Percentiles rank a stretch among this genome's conserved stretches.
Evolutionary conservation across 495 filamentous ascomycete genomes (phyloP).

Genomic region (Acidiella bohemica): DNA sequence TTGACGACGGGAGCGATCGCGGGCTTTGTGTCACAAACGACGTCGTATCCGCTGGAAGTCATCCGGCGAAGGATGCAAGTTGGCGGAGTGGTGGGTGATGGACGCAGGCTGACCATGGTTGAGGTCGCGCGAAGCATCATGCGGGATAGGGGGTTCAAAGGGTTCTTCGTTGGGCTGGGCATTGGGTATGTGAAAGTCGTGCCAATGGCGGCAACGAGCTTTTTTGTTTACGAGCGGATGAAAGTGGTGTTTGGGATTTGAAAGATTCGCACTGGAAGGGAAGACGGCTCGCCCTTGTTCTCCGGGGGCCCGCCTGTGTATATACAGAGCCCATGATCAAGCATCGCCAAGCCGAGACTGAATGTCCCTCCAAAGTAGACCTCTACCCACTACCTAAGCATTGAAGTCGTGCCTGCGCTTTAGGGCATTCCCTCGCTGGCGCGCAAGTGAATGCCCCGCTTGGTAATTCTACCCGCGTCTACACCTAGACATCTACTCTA

Average conservation of each 20-base stretch:
- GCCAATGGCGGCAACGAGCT: constrained; percentile 74
- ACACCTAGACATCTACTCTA: too few relatives aligned
- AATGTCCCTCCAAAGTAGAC: too few relatives aligned
- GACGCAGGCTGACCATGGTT: constrained; percentile 56
- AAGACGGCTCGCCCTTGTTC: too few relatives aligned
- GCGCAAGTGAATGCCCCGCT: too few relatives aligned
- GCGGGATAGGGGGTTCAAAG: constrained; percentile 58
- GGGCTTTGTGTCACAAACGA: constrained; percentile 77
- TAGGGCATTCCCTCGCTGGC: too few relatives aligned
- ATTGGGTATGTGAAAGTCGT: constrained; percentile 94
- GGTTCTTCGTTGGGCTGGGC: constrained; percentile 84
- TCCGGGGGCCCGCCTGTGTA: too few relatives aligned
- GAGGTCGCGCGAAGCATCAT: constrained; percentile 68
- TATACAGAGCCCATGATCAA: too few relatives aligned
- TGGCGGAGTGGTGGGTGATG: constrained; percentile 82
- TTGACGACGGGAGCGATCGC: constrained; percentile 71
- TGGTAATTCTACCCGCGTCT: too few relatives aligned
- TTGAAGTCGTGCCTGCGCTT: too few relatives aligned
- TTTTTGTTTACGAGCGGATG: constrained; percentile 68
- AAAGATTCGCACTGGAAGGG: too few relatives aligned
- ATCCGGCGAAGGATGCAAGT: constrained; percentile 91
- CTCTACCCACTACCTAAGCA: too few relatives aligned
- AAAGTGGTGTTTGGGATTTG: constrained; percentile 63
- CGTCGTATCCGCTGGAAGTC: constrained; percentile 85
- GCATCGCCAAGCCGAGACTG: too few relatives aligned